These are phyloP conservation scores for Perilla frutescens DNA, from an alignment of 257 asterid species.

Conservation along the genomic window DNA sequence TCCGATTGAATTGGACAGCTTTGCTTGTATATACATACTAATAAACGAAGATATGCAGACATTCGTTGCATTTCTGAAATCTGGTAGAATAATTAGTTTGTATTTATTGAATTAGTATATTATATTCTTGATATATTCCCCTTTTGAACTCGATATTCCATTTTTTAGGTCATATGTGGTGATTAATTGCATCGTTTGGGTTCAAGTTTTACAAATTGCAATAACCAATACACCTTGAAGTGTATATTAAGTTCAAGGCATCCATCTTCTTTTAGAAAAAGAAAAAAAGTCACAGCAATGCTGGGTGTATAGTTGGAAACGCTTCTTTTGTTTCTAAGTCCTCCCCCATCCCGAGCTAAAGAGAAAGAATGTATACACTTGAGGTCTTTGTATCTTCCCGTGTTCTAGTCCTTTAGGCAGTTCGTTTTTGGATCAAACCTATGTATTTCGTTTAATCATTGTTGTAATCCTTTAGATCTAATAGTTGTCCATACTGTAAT, in stretches of 20 bases:
- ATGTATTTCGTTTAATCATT: neutral
- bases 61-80: neutral
- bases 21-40: neutral
- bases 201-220: neutral
- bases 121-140: neutral
- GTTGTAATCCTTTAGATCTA: constrained; percentile 12
- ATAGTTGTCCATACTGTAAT: neutral
- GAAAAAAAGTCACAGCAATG: neutral
- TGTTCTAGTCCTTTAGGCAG: neutral
- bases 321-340: neutral
- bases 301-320: neutral
- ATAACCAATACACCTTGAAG: neutral
- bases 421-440: constrained; percentile 25
- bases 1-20: constrained; percentile 17
- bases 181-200: constrained; percentile 1
- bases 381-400: neutral
- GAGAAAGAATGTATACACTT: neutral
- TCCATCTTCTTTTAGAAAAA: neutral
- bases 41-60: neutral
- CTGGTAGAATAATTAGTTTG: constrained; percentile 4
- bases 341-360: neutral
- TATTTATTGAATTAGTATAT: neutral
- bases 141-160: constrained; percentile 12
- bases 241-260: neutral
- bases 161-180: neutral